Base-by-base conservation (phyloP, 1,284 basidiomycete species). In the Stygiomarasmius scandens region DNA sequence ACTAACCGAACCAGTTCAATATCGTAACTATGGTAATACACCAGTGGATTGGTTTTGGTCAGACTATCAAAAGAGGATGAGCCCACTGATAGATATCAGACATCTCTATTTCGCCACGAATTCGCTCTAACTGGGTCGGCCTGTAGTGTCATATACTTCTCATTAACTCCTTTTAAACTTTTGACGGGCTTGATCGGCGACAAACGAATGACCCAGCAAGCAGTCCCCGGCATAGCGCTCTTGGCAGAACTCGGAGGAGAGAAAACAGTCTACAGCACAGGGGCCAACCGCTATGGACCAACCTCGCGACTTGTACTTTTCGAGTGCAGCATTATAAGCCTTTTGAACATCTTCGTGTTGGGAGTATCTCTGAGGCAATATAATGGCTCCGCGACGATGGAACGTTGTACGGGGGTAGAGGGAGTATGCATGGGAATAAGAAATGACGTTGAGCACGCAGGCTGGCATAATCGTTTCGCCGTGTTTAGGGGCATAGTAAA, bases 361-460 rank as follows among this genome's bases (percentile, higher is more conserved):
- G 20, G 56, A 55, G 29, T 49, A 8, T 5, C 14, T 2, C 6
- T 19, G 38, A 24, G 32, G 54, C 50, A 5, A 51, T n/a, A 1
- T 47, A 50, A 10, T 44, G 46, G n/a, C n/a, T n/a, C n/a, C n/a
- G 8, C 54, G 48, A 3, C 52, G 41, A 10, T 54, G 10, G 41
- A 62, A 64, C 0, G 63, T 65, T 34, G 56, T 54, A 12, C 49
- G 27, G 5, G 64, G 61, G 38, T 58, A 64, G 6, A 65, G 54
- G 1, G 64, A 36, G 19, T 50, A 67, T 2, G 58, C 64, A 5
- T 51, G 34, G 47, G 53, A 36, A 29, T 61, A 49, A 1, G 54
- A 56, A 24, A 65, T 59, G 2, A 74, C 64, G 63, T 68, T 82
- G 76, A 81, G 78, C 1, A 81, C 81, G n/a, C 73, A 74, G 2